These are phyloP conservation scores for Aspergillus asperescens DNA, from an alignment of 495 filamentous ascomycete species.

Conservation along the genomic window DNA sequence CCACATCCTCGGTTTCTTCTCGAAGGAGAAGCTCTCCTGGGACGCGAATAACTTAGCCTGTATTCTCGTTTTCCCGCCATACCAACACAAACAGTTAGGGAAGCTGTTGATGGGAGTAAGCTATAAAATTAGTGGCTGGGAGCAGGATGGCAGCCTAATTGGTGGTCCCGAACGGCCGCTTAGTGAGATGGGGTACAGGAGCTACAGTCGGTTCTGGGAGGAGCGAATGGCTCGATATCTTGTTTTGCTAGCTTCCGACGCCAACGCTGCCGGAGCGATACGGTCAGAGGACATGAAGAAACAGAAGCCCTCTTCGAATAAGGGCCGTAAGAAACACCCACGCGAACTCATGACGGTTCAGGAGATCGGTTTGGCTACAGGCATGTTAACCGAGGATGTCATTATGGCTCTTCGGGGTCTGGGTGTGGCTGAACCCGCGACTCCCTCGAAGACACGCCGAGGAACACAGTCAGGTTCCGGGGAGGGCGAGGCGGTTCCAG, in stretches of 20 bases:
- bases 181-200: constrained; percentile 71
- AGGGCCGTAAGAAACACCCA: constrained; percentile 29
- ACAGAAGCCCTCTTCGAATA: constrained; percentile 18
- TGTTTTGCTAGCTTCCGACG: constrained; percentile 35
- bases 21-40: constrained; percentile 97
- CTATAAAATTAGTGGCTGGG: constrained; percentile 84
- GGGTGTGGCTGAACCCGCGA: constrained; percentile 62
- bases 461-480: constrained; percentile 23
- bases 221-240: constrained; percentile 65
- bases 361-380: constrained; percentile 60
- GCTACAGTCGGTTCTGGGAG: constrained; percentile 80
- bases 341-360: constrained; percentile 47
- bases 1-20: constrained; percentile 87
- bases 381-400: constrained; percentile 78
- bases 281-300: constrained; percentile 24
- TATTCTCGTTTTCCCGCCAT: constrained; percentile 93
- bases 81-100: constrained; percentile 84
- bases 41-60: constrained; percentile 98
- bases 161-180: constrained; percentile 94
- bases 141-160: constrained; percentile 58
- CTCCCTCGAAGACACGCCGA: constrained; percentile 40
- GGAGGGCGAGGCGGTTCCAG: constrained; percentile 25
- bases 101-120: constrained; percentile 87
- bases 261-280: constrained; percentile 8
- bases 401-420: constrained; percentile 72